Conservation (phyloP, 1,139 yeast genomes). For the Blastobotrys malaysiensis region DNA sequence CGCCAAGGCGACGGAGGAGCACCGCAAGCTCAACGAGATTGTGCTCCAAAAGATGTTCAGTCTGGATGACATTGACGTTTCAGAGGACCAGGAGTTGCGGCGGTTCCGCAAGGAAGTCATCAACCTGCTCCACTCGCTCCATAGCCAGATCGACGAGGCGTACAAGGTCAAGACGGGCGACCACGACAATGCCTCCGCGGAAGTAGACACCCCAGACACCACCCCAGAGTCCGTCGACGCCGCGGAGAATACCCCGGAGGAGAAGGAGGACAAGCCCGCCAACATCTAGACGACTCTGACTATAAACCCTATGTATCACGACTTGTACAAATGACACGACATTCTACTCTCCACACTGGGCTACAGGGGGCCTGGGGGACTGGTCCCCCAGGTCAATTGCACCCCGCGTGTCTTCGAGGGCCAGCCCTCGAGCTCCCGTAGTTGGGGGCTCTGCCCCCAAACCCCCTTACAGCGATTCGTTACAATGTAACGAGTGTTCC, state of each 20-base stretch:
- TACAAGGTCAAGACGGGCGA: constrained; percentile 9
- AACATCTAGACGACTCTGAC: not conserved
- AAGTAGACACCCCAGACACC: too few relatives aligned
- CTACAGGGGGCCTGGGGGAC: too few relatives aligned
- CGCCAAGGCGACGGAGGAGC: constrained; percentile 25
- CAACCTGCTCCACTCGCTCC: constrained; percentile 34
- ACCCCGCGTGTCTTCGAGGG: too few relatives aligned
- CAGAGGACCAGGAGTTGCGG: constrained; percentile 34
- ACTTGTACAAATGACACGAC: not conserved
- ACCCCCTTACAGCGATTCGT: too few relatives aligned
- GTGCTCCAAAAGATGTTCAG: constrained; percentile 37
- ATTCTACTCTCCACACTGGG: too few relatives aligned
- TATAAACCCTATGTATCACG: not conserved
- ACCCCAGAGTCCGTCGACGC: too few relatives aligned
- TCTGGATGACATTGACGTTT: constrained; percentile 37
- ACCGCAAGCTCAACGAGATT: constrained; percentile 34
- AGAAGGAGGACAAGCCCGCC: not conserved
- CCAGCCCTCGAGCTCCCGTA: too few relatives aligned
- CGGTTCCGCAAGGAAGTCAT: constrained; percentile 35
- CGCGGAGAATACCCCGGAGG: too few relatives aligned
- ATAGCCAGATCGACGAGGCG: constrained; percentile 32
- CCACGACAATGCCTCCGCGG: too few relatives aligned
- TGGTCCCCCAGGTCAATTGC: too few relatives aligned
- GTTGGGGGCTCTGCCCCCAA: too few relatives aligned
- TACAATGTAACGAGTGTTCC: too few relatives aligned